Evolutionary conservation across 2,329 filamentous ascomycete genomes (phyloP).

Genomic region (Beauveria sp.): DNA sequence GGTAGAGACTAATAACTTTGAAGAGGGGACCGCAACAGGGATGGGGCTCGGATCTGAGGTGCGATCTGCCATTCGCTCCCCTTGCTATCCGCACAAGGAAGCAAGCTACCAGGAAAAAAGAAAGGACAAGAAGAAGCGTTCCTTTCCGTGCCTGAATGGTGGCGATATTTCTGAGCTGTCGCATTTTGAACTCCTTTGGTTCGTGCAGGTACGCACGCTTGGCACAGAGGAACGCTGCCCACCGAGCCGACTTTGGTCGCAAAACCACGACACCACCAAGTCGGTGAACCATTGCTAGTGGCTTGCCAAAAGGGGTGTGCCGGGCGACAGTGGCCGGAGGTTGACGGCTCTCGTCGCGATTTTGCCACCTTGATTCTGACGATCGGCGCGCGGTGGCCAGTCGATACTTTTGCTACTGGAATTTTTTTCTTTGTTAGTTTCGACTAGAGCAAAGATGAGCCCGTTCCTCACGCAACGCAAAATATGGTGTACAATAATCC

Average conservation of each 20-base stretch:
- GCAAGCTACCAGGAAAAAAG: neutral
- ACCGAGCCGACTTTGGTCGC: neutral
- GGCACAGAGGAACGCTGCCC: neutral
- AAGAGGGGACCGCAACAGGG: neutral
- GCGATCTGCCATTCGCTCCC: constrained; percentile 6
- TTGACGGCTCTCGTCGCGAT: neutral
- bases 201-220: neutral
- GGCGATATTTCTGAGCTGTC: constrained; percentile 3
- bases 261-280: neutral
- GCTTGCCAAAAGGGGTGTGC: neutral
- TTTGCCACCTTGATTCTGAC: neutral
- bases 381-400: neutral
- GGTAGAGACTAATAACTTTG: neutral
- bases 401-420: neutral
- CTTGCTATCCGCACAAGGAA: neutral
- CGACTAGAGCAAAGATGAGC: neutral
- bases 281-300: neutral
- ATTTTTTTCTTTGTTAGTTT: neutral
- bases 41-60: constrained; percentile 9
- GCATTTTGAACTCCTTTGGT: neutral
- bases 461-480: neutral
- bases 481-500: neutral
- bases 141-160: neutral
- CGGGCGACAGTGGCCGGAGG: neutral
- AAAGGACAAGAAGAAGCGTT: neutral